Base-by-base conservation (phyloP, 345 rosid species). In the Brassica rapa region DNA sequence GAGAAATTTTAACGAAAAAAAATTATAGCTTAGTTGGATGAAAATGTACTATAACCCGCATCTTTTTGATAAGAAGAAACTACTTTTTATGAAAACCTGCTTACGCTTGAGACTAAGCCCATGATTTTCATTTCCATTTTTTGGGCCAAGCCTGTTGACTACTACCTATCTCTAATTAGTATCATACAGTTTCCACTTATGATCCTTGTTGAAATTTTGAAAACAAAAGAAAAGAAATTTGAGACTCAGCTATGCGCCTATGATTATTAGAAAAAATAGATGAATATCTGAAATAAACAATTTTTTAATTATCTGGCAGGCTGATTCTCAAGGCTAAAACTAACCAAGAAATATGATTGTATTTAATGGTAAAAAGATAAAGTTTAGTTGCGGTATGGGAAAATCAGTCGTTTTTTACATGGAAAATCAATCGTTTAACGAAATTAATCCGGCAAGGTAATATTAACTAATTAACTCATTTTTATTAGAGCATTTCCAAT, bases 261-360 rank as follows among this genome's bases (percentile, higher is more conserved):
- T 25, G 29, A 25, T 25, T 25, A 25, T 25, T 25, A 3, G 29
- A 25, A 25, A 25, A 25, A 25, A 25, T 25, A 25, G 15, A 68
- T 49, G 41, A 15, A 51, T 21, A 23, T 57, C 29, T 23, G 14
- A 15, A 23, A 57, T n/a, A 21, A 57, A 57, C 30, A 23, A 2
- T 57, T 57, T 2, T 25, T 3, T 21, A 21, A 51, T 12, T 67
- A 1, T 67, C 23, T 1, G 60, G 60, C 25, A 14, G n/a, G 4
- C 24, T 68, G n/a, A 25, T 43, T 68, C 61, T 29, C 72, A 4
- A 49, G 72, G 35, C 57, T 41, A 66, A 23, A 41, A 41, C 59
- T 15, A 27, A n/a, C n/a, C 4, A 4, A 27, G 4, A 27, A 46
- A 68, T 4, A 8, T 68, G 24, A 5, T 9, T n/a, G n/a, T 14